Evolutionary conservation across 1,284 basidiomycete genomes (phyloP).

Genomic region (Heterobasidion annosum): DNA sequence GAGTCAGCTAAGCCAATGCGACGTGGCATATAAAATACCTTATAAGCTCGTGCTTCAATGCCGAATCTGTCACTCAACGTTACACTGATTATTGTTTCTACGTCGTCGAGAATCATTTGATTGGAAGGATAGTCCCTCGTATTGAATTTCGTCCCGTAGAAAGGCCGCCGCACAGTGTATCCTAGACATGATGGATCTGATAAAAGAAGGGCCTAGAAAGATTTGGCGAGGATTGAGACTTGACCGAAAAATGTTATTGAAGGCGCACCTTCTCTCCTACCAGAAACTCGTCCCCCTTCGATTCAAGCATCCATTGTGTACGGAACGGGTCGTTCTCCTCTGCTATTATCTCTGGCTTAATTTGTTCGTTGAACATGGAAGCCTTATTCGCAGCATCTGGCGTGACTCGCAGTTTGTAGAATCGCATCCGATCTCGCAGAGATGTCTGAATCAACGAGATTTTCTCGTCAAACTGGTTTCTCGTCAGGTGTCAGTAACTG

Average conservation of each 20-base stretch:
- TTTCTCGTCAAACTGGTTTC: slow-evolving; percentile 63
- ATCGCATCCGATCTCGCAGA: slow-evolving; percentile 78
- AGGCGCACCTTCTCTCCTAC: slow-evolving; percentile 62
- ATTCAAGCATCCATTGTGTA: slow-evolving; percentile 70
- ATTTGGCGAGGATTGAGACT: not conserved
- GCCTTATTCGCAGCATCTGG: slow-evolving; percentile 68
- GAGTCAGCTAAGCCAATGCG: slow-evolving; percentile 1
- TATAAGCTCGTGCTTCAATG: slow-evolving; percentile 49
- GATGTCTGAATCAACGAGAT: slow-evolving; percentile 66
- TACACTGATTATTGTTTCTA: slow-evolving; percentile 61
- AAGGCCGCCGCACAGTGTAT: slow-evolving; percentile 73
- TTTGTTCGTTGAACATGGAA: slow-evolving; percentile 67
- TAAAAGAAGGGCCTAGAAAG: slow-evolving; percentile 58
- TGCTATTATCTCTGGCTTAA: slow-evolving; percentile 73
- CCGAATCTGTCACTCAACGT: slow-evolving; percentile 56
- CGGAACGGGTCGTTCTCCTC: slow-evolving; percentile 76
- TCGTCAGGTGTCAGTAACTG: not conserved
- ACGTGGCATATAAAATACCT: slow-evolving; percentile 31
- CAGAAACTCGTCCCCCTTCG: slow-evolving; percentile 36
- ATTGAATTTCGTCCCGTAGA: slow-evolving; percentile 73
- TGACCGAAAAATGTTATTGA: not conserved
- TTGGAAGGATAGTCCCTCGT: slow-evolving; percentile 64
- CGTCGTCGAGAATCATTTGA: slow-evolving; percentile 68
- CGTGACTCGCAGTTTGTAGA: slow-evolving; percentile 77
- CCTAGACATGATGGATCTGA: slow-evolving; percentile 58